Evolutionary conservation across 1,139 yeast genomes (phyloP), one percentile per base, ranked within the genome.

Genomic region (Nadsonia starkeyi-henricii): DNA sequence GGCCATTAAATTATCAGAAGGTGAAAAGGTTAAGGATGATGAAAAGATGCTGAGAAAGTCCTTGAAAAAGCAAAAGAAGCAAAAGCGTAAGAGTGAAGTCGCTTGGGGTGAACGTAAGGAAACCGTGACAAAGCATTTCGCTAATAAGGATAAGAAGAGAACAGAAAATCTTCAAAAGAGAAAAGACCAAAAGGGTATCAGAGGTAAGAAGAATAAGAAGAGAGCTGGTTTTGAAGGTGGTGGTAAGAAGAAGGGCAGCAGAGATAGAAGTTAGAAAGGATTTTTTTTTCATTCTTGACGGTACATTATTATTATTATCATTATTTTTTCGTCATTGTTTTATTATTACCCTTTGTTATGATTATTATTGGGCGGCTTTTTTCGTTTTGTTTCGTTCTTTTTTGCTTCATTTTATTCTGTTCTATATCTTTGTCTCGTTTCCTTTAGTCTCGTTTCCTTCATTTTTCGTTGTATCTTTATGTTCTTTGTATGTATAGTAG

Each of bases 31-130:
- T 46, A 84, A 83, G 58, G 96, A 93, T 63, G 94, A 91, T 63
- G 98, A 89, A 62, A 81, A 79, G 61, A 69, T 91, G 57, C 74
- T 93, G 64, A 82, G 81, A 59, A 89, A 86, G 64, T 85, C 97
- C 1, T 67, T 91, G 53, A 88, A 84, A 68, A 75, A 85, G 58
- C 85, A 85, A 61, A 94, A 84, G 58, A 77, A 82, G 53, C 73
- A 76, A 62, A 88, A 86, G 68, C 74, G 85, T 59, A 83, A 78
- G 68, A 82, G 93, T 55, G 91, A 84, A 57, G 69, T 79, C 47
- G 93, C 85, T 64, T 86, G 96, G 96, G 74, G 68, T 56, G 94
- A 84, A 47, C 74, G 95, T 58, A 80, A 81, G 42, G 42, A 49
- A 20, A 47, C 47, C 5, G 46, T 47, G 20, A 45, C 44, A 30